Evolutionary conservation across 2,329 filamentous ascomycete genomes (phyloP).

Genomic region (Calonectria honghensis): DNA sequence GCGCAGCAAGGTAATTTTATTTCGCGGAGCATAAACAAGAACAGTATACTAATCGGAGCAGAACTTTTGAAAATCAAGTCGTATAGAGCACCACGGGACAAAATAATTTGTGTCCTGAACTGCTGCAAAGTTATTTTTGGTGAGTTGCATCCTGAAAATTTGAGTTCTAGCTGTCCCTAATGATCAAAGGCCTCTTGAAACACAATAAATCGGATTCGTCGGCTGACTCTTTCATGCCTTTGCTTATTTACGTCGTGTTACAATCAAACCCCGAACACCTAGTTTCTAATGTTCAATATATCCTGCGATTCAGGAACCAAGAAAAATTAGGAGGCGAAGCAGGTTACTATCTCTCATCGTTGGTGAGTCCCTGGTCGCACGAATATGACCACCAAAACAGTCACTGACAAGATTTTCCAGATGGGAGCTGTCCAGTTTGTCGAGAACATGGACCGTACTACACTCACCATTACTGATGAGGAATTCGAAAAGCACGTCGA

Average conservation of each 20-base stretch:
- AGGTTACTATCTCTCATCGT: constrained; percentile 96
- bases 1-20: constrained; percentile 84
- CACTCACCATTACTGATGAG: constrained; percentile 92
- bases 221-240: constrained; percentile 95
- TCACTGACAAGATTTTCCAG: constrained; percentile 59
- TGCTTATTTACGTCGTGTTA: constrained; percentile 96
- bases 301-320: constrained; percentile 96
- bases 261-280: constrained; percentile 96
- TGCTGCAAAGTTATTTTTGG: constrained; percentile 99
- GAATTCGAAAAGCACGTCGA: constrained; percentile 99
- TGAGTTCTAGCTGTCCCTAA: constrained; percentile 21
- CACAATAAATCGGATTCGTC: constrained; percentile 96
- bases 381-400: background rate
- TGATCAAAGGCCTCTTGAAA: constrained; percentile 83
- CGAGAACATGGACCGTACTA: constrained; percentile 95
- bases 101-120: constrained; percentile 98
- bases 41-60: constrained; percentile 60
- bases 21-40: background rate
- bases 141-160: constrained; percentile 61
- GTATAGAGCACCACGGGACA: constrained; percentile 97
- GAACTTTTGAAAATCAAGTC: constrained; percentile 97
- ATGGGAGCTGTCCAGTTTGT: constrained; percentile 98
- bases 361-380: constrained; percentile 73
- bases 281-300: constrained; percentile 98
- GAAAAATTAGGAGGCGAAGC: constrained; percentile 98